Evolutionary conservation across 768 basidiomycete genomes (phyloP).

Genomic region (Paxillus rubicundulus): DNA sequence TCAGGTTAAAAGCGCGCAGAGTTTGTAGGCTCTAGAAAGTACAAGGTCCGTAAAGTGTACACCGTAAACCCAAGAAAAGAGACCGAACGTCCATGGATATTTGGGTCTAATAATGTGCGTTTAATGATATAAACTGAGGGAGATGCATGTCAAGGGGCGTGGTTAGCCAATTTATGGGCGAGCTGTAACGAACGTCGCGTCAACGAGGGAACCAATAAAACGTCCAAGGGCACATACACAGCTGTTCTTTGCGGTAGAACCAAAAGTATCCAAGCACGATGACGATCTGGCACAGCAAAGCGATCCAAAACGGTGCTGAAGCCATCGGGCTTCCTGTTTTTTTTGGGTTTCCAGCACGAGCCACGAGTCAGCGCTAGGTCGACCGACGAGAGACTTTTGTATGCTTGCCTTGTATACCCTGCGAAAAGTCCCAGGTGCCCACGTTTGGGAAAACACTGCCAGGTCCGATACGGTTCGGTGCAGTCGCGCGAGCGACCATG

Average conservation of each 20-base stretch:
- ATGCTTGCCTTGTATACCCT: conserved; percentile 58
- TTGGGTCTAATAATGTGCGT: background rate
- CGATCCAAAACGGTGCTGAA: conserved; percentile 84
- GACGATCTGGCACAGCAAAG: conserved; percentile 71
- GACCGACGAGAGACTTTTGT: conserved; percentile 8
- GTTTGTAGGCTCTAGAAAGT: background rate
- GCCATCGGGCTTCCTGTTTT: conserved; percentile 73
- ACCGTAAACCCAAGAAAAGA: background rate
- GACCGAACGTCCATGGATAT: background rate
- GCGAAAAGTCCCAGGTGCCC: conserved; percentile 83
- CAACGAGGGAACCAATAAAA: background rate
- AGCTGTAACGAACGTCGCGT: conserved; percentile 11
- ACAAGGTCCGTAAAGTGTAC: background rate
- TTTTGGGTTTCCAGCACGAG: no score
- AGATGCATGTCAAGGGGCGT: background rate
- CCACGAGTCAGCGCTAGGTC: background rate
- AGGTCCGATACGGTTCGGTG: conserved; percentile 87
- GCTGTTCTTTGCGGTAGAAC: conserved; percentile 96
- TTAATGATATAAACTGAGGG: background rate
- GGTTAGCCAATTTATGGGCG: conserved; percentile 19
- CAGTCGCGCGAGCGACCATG: conserved; percentile 89
- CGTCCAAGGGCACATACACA: conserved; percentile 47
- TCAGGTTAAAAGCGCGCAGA: background rate
- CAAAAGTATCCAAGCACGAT: conserved; percentile 93
- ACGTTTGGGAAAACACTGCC: conserved; percentile 89